Conservation (phyloP, 371 early-diverging fungal genomes). For the Lichtheimia corymbifera region DNA sequence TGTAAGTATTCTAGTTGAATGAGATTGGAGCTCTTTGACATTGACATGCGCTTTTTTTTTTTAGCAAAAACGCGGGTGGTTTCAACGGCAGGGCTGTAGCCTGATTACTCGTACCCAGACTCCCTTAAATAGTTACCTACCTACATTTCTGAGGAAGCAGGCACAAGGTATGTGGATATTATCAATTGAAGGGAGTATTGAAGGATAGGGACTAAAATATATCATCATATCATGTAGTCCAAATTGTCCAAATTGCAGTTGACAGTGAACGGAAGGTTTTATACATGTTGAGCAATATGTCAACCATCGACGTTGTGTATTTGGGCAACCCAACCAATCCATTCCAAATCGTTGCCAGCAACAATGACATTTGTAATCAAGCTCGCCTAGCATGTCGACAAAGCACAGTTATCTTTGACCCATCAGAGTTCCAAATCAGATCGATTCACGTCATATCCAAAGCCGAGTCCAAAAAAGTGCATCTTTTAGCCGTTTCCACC, state of each 20-base stretch:
- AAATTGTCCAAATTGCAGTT: conserved; percentile 57
- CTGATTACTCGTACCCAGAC: conserved; percentile 63
- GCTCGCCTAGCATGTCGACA: conserved; percentile 55
- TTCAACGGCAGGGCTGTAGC: conserved; percentile 46
- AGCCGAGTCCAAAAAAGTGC: conserved; percentile 61
- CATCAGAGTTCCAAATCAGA: conserved; percentile 51
- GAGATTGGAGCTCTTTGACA: too few relatives aligned
- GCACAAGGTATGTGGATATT: background rate
- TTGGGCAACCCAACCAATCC: conserved; percentile 19
- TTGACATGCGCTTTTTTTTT: too few relatives aligned
- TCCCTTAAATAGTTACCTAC: conserved; percentile 54
- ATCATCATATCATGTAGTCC: conserved; percentile 21
- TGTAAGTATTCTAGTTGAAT: conserved; percentile 27
- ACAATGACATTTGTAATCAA: conserved; percentile 47
- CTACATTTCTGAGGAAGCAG: conserved; percentile 52
- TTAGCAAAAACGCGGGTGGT: too few relatives aligned
- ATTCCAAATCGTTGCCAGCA: conserved; percentile 34
- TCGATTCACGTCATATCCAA: conserved; percentile 67
- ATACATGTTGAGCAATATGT: conserved; percentile 67
- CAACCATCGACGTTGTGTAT: conserved; percentile 61
- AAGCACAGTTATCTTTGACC: conserved; percentile 34
- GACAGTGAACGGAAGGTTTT: conserved; percentile 74
- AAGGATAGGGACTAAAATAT: background rate
- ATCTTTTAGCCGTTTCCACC: conserved; percentile 71
- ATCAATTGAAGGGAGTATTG: background rate